Percentiles rank a stretch among this genome's conserved stretches.
Evolutionary conservation across 495 filamentous ascomycete species (phyloP).

Genomic region (Tuber microsphaerosporum): DNA sequence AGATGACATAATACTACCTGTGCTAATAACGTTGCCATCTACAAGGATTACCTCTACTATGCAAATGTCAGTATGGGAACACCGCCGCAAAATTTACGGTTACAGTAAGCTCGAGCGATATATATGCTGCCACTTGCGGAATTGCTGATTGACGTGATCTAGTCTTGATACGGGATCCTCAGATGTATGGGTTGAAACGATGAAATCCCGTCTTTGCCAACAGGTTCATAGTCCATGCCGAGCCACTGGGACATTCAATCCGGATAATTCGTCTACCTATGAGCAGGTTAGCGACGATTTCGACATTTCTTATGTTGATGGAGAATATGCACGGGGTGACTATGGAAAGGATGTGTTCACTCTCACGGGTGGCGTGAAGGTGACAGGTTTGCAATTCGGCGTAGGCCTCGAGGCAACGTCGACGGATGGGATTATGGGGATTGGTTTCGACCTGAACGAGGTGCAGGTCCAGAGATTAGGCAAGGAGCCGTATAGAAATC

Average conservation of each 20-base stretch:
- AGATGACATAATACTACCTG: background rate
- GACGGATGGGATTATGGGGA: constrained; percentile 74
- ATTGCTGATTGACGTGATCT: constrained; percentile 4
- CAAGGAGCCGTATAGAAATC: constrained; percentile 62
- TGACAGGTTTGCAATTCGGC: constrained; percentile 73
- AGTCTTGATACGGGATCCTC: constrained; percentile 75
- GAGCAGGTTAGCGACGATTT: constrained; percentile 68
- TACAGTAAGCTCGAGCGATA: constrained; percentile 47
- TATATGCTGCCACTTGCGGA: background rate
- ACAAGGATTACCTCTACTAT: constrained; percentile 60
- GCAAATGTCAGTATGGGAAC: constrained; percentile 67
- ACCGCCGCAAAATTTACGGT: constrained; percentile 55
- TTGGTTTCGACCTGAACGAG: constrained; percentile 81
- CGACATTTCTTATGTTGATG: constrained; percentile 88
- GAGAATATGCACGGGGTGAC: constrained; percentile 69
- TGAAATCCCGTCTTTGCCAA: constrained; percentile 55
- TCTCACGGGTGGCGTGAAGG: constrained; percentile 53
- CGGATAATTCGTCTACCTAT: constrained; percentile 77
- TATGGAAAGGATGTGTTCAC: constrained; percentile 73
- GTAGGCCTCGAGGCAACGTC: constrained; percentile 70
- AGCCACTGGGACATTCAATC: constrained; percentile 58
- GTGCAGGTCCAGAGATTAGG: constrained; percentile 61
- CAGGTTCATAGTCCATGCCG: constrained; percentile 48
- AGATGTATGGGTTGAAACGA: constrained; percentile 80
- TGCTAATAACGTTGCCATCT: constrained; percentile 2